Evolutionary conservation across 805 yeast genomes (phyloP), one percentile per base, ranked within the genome.

Genomic region (Tetrapisispora iriomotensis): DNA sequence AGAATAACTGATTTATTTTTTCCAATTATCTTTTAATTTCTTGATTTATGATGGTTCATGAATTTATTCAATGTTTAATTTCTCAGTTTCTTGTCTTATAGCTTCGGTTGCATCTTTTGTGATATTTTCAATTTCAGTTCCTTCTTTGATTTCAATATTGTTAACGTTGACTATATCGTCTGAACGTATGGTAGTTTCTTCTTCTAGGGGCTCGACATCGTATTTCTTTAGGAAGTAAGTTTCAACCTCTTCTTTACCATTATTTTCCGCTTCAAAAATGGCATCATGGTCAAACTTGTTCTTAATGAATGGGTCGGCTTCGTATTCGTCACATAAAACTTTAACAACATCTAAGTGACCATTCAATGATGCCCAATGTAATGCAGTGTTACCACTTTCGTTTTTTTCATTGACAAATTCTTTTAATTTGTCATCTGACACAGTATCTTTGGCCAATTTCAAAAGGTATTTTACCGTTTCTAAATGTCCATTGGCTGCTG

Each of bases 281-380:
- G 84, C 72, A 57, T 92, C 97, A 54, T 86, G 94, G 21, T 77
- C 82, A 36, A 79, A 74, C 9, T 64, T 54, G 63, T 92, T 92
- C 60, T 79, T 82, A 27, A 74, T 53, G 51, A 83, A 82, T 7
- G 94, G 88, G 58, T 90, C 95, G 1, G 87, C 94, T 5, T 72
- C 71, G 49, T 74, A 82, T 41, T 75, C 70, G 17, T 82, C 90
- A 59, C 90, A 79, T 32, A 92, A 65, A 10, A 74, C 51, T 56
- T 81, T 63, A 17, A 85, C 90, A 8, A 80, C 66, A 3, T 73
- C 78, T 41, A 85, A 60, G 51, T 87, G 87, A 1, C 96, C 97
- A 52, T 84, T 87, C 47, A 77, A 73, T 0, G 94, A 73, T 0
- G 97, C 96, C 99, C 99, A 92, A 59, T 92, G 97, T 46, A 92